Conservation (phyloP, 2,329 filamentous ascomycete genomes). For the Thelonectria discophora region DNA sequence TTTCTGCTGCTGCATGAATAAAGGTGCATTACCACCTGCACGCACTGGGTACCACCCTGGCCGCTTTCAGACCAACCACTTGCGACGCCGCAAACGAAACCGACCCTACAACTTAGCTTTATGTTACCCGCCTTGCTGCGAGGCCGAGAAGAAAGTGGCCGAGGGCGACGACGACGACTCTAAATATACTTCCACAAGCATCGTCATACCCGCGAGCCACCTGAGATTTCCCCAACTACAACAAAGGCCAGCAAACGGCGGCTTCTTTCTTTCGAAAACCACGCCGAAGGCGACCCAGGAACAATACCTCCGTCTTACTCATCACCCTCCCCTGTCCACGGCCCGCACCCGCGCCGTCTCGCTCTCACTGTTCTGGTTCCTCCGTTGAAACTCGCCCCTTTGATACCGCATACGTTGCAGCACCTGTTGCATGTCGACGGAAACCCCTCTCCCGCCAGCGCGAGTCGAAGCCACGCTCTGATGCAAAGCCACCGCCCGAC, state of each 20-base stretch:
- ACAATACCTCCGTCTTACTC: slow-evolving; percentile 25
- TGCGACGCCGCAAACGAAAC: not conserved
- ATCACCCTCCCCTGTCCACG: slow-evolving; percentile 13
- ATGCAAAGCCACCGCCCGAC: slow-evolving; percentile 45
- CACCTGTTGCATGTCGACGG: slow-evolving; percentile 35
- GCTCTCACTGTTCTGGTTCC: slow-evolving; percentile 20
- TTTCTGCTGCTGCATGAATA: too few species aligned
- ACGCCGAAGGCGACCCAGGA: too few species aligned
- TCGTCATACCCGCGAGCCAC: too few species aligned
- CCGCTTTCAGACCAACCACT: too few species aligned
- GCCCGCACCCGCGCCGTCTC: slow-evolving; percentile 24
- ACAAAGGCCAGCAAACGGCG: not conserved
- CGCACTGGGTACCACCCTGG: too few species aligned
- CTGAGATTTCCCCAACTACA: not conserved
- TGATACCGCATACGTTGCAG: slow-evolving; percentile 23
- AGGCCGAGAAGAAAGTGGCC: not conserved
- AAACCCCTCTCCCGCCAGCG: slow-evolving; percentile 17
- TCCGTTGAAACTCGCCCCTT: slow-evolving; percentile 31
- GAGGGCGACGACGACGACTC: not conserved
- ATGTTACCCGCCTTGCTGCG: too few species aligned
- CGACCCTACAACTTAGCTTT: too few species aligned
- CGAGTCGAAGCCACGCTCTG: slow-evolving; percentile 41
- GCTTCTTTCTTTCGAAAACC: not conserved
- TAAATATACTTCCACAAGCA: too few species aligned
- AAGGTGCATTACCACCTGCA: too few species aligned